phyloP scores from a whole-genome alignment of 164 flowering plant species.

The Annona squamosa region DNA sequence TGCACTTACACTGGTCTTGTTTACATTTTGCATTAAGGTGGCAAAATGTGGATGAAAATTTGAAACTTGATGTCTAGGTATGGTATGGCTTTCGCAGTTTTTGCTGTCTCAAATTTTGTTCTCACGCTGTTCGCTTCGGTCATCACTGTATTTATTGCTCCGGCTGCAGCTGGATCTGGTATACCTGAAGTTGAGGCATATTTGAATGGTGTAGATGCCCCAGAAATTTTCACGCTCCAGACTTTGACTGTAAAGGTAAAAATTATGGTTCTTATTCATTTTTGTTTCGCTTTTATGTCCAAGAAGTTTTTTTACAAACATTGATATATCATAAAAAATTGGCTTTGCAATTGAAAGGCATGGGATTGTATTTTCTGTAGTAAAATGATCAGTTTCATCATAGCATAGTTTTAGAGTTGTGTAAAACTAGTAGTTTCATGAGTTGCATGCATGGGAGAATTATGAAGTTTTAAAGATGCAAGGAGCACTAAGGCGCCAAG shows the following conservation, averaged over 20 bases:
- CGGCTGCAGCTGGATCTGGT: slow-evolving; percentile 86
- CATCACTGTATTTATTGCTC: slow-evolving; percentile 55
- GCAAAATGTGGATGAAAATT: background rate
- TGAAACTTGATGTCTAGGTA: slow-evolving; percentile 32
- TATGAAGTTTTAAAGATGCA: too few relatives aligned
- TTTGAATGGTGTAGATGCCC: slow-evolving; percentile 90
- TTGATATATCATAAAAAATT: background rate
- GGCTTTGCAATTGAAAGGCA: background rate
- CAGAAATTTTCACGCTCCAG: slow-evolving; percentile 44
- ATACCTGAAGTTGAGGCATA: slow-evolving; percentile 94
- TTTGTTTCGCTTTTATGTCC: background rate
- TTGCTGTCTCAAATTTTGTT: slow-evolving; percentile 45
- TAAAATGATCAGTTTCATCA: background rate
- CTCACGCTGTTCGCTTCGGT: slow-evolving; percentile 61
- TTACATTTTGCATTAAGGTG: background rate
- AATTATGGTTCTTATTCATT: background rate
- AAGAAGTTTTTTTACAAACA: background rate
- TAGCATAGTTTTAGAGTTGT: too few relatives aligned
- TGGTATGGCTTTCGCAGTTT: slow-evolving; percentile 48
- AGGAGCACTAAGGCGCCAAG: too few relatives aligned
- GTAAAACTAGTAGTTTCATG: too few relatives aligned
- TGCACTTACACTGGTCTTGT: background rate
- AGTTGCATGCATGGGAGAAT: too few relatives aligned
- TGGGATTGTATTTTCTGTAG: background rate
- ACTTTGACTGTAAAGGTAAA: slow-evolving; percentile 73